Evolutionary conservation across 257 asterid species (phyloP).

Genomic region (Solanum chmielewskii): DNA sequence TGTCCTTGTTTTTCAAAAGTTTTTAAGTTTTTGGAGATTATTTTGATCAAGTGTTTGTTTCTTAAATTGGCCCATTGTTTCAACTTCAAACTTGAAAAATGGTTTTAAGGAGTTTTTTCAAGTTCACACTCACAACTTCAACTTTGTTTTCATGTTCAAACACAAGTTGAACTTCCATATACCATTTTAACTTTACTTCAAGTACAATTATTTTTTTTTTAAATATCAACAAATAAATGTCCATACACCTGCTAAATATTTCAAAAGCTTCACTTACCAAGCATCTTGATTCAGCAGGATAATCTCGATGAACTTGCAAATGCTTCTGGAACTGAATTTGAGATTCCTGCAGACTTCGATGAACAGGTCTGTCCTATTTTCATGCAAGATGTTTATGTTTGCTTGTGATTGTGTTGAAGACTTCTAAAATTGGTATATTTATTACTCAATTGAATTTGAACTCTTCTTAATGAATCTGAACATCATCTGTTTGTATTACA

Average conservation of each 20-base stretch:
- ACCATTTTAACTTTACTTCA: neutral
- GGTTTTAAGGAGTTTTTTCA: neutral
- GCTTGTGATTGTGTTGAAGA: neutral
- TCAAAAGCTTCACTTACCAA: neutral
- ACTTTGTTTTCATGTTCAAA: neutral
- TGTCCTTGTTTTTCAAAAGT: neutral
- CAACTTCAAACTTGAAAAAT: neutral
- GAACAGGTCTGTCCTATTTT: conserved; percentile 19
- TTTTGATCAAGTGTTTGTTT: neutral
- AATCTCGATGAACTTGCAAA: conserved; percentile 18
- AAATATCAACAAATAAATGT: neutral
- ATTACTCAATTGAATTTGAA: neutral
- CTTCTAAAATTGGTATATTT: neutral
- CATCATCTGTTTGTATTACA: neutral
- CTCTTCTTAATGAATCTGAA: neutral
- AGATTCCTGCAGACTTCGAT: conserved; percentile 21
- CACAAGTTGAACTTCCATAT: neutral
- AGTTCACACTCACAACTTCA: neutral
- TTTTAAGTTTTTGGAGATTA: neutral
- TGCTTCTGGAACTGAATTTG: conserved; percentile 17
- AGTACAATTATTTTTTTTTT: neutral
- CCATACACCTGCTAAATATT: neutral
- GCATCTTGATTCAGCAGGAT: conserved; percentile 14
- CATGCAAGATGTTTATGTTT: neutral
- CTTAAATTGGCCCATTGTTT: neutral